These are phyloP conservation scores for Ogataea minuta DNA, from an alignment of 805 yeast genomes.

Conservation along the genomic window DNA sequence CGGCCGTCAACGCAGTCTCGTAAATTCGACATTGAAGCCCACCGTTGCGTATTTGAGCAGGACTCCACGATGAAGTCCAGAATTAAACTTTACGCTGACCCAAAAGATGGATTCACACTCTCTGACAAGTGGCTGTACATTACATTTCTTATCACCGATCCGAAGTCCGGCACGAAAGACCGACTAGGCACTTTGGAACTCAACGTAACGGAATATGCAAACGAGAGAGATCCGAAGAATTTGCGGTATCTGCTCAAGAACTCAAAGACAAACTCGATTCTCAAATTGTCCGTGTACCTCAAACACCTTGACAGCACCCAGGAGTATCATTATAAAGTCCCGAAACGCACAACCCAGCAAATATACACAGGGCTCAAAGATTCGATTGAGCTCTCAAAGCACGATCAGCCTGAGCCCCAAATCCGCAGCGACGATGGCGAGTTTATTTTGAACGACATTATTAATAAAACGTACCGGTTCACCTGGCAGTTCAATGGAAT, in stretches of 20 bases:
- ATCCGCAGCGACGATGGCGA: conserved; percentile 3
- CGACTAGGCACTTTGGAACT: conserved; percentile 65
- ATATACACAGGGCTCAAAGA: conserved; percentile 27
- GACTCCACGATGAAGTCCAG: conserved; percentile 23
- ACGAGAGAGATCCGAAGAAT: conserved; percentile 48
- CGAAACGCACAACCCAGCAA: conserved; percentile 20
- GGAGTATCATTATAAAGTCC: conserved; percentile 18
- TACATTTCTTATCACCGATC: conserved; percentile 36
- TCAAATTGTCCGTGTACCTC: conserved; percentile 51
- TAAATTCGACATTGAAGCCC: conserved; percentile 44
- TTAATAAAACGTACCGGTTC: conserved; percentile 32
- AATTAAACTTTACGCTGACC: conserved; percentile 41
- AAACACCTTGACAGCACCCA: conserved; percentile 18
- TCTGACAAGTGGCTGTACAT: conserved; percentile 43
- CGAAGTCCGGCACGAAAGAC: conserved; percentile 37
- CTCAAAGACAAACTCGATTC: conserved; percentile 80
- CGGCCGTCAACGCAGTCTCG: conserved; percentile 39
- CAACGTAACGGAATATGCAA: conserved; percentile 70
- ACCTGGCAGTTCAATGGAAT: conserved; percentile 30
- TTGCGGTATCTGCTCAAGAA: conserved; percentile 69
- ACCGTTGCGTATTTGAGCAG: conserved; percentile 48
- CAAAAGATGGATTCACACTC: conserved; percentile 35
- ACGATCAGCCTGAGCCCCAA: neutral
- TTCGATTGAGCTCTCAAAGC: conserved; percentile 16
- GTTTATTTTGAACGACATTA: conserved; percentile 19